Conservation (phyloP, 345 rosid genomes). For the Acer yangbiense region DNA sequence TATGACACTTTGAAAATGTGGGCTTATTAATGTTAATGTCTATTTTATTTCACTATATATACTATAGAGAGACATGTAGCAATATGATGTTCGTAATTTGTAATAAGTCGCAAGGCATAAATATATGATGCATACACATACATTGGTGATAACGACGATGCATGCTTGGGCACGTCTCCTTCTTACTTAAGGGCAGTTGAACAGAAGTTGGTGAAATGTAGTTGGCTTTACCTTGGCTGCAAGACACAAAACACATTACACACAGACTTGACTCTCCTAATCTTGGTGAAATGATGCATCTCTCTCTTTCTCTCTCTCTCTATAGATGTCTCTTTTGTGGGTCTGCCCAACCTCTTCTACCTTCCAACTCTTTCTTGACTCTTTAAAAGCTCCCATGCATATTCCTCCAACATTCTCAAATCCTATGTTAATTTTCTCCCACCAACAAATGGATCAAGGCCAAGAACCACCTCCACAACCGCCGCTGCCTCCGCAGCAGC, state of each 20-base stretch:
- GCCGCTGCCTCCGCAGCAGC: neutral
- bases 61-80: too few species aligned
- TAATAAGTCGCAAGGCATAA: neutral
- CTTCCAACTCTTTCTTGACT: slow-evolving; percentile 27
- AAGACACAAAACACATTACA: slow-evolving; percentile 5
- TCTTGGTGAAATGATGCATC: neutral
- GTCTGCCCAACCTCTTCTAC: slow-evolving; percentile 56
- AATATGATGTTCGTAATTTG: neutral
- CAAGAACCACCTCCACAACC: slow-evolving; percentile 24
- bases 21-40: too few species aligned
- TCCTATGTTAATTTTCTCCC: slow-evolving; percentile 25
- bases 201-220: slow-evolving; percentile 64
- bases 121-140: neutral
- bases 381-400: slow-evolving; percentile 1
- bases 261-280: too few species aligned
- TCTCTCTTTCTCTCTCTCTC: slow-evolving; percentile 12
- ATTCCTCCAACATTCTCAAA: slow-evolving; percentile 22
- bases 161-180: slow-evolving; percentile 36
- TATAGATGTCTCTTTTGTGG: slow-evolving; percentile 15
- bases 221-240: slow-evolving; percentile 49
- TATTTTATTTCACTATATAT: too few species aligned
- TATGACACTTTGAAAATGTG: neutral
- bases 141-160: slow-evolving; percentile 48
- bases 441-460: slow-evolving; percentile 36
- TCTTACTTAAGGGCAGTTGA: slow-evolving; percentile 52